These are phyloP conservation scores for Alternaria metachromatica DNA, from an alignment of 2,329 filamentous ascomycete genomes.

Conservation along the genomic window DNA sequence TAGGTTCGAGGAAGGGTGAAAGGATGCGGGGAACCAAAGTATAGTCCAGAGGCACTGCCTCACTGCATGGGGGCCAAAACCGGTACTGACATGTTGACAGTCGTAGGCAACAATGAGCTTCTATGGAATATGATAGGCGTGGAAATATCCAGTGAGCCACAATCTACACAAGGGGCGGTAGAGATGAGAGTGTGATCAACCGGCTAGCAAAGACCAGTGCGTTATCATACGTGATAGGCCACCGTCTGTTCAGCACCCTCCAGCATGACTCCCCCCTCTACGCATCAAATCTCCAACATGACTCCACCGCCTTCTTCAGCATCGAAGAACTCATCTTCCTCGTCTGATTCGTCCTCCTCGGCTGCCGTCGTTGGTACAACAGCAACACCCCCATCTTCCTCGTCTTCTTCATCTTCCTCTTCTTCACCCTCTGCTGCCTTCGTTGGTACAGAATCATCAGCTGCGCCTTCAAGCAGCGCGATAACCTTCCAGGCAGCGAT, in stretches of 20 bases:
- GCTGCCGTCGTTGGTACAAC: neutral
- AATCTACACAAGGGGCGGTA: neutral
- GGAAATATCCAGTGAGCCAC: neutral
- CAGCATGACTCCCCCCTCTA: neutral
- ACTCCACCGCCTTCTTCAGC: slow-evolving; percentile 21
- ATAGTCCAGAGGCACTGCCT: neutral
- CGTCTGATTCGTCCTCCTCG: slow-evolving; percentile 6
- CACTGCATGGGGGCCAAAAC: neutral
- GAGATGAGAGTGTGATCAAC: neutral
- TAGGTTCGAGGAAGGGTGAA: neutral
- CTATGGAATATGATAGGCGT: neutral
- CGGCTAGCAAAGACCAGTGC: neutral
- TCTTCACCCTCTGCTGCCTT: slow-evolving; percentile 9
- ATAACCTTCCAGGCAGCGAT: slow-evolving; percentile 46
- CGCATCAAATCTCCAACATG: slow-evolving; percentile 3
- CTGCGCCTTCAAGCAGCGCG: slow-evolving; percentile 25
- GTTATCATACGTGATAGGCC: neutral
- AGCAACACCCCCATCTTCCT: slow-evolving; percentile 10
- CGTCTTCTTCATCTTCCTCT: slow-evolving; percentile 21
- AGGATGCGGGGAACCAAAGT: neutral
- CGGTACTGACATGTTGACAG: neutral
- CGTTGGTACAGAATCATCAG: neutral
- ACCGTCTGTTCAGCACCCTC: neutral
- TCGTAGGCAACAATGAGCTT: neutral
- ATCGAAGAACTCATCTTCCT: slow-evolving; percentile 26